Base-by-base conservation (phyloP, 331 rosid species). In the Rhamnella rubrinervis region DNA sequence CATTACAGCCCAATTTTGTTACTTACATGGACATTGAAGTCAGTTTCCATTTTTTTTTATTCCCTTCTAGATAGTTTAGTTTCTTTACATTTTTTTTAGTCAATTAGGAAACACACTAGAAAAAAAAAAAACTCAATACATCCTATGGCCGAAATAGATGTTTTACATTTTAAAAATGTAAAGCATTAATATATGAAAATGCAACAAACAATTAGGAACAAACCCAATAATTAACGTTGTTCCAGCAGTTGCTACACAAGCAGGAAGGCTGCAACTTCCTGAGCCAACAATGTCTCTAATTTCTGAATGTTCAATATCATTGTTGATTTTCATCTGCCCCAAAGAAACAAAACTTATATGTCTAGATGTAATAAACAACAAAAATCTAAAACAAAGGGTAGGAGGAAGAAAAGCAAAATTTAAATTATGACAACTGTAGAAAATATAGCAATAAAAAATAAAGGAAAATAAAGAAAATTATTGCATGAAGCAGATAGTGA, bases 201-300 rank as follows among this genome's bases (percentile, higher is more conserved):
- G 72, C 41, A 41, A 55, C 15, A n/a, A 35, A 71, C 21, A 65
- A 40, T 56, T 70, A 68, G 59, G 59, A 78, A 71, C 86, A 78
- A 74, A 95, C 99, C 99, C 97, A 14, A 95, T 60, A 46, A 95
- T 31, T 18, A 91, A 85, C 74, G 96, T 61, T 47, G 96, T 95
- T 82, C 92, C 99, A 3, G 97, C 99, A 60, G 97, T 95, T 65
- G 99, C 99, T 31, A 78, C 59, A 78, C 93, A 89, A 15, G 92
- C 78, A 66, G 93, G 86, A 74, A 83, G 23, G 64, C 85, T 89
- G 70, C 71, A 18, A 64, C 80, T 77, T 65, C 90, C 81, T 0
- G 71, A 63, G 46, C 76, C 77, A 72, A 92, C 87, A 57, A 87
- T 85, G 66, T 87, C 82, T 74, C 65, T 75, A 61, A 91, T 75